These are phyloP conservation scores for Lolium perenne DNA, from an alignment of 176 grass and related monocot species.

Conservation along the genomic window DNA sequence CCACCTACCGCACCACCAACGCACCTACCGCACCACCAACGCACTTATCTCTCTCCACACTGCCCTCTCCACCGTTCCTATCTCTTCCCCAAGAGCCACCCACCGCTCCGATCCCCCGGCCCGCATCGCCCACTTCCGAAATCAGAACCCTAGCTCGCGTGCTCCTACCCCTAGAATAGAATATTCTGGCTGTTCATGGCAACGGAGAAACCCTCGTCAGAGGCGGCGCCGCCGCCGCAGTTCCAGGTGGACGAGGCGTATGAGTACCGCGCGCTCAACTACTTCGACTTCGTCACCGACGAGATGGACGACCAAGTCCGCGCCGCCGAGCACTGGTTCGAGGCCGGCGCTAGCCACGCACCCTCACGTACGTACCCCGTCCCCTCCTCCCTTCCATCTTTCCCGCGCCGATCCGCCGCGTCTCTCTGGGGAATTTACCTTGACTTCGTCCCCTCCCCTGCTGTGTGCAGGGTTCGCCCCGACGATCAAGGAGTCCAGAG, in stretches of 20 bases:
- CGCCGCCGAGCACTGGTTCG: slow-evolving; percentile 84
- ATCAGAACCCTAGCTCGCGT: slow-evolving; percentile 16
- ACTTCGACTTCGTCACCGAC: slow-evolving; percentile 77
- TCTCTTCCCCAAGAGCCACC: too few relatives aligned
- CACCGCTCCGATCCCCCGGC: too few relatives aligned
- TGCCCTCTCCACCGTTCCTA: too few relatives aligned
- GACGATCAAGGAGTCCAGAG: slow-evolving; percentile 71
- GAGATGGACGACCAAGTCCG: slow-evolving; percentile 68
- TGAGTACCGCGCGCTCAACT: slow-evolving; percentile 85
- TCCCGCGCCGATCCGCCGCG: not conserved
- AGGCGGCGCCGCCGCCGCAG: slow-evolving; percentile 24
- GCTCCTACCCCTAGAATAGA: not conserved
- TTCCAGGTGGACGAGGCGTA: slow-evolving; percentile 68
- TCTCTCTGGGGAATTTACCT: not conserved
- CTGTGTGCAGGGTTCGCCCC: slow-evolving; percentile 63
- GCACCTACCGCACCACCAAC: too few relatives aligned
- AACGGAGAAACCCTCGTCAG: slow-evolving; percentile 35
- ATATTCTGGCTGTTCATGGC: slow-evolving; percentile 39
- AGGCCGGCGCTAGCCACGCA: slow-evolving; percentile 62
- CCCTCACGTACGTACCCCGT: slow-evolving; percentile 72
- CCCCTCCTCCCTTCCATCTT: not conserved
- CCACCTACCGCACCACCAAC: too few relatives aligned
- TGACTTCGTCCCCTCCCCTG: not conserved
- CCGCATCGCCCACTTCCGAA: too few relatives aligned
- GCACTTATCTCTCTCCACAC: too few relatives aligned